Base-by-base conservation (phyloP, 352 stramenopile genomes). In the Blastocystis sp. region DNA sequence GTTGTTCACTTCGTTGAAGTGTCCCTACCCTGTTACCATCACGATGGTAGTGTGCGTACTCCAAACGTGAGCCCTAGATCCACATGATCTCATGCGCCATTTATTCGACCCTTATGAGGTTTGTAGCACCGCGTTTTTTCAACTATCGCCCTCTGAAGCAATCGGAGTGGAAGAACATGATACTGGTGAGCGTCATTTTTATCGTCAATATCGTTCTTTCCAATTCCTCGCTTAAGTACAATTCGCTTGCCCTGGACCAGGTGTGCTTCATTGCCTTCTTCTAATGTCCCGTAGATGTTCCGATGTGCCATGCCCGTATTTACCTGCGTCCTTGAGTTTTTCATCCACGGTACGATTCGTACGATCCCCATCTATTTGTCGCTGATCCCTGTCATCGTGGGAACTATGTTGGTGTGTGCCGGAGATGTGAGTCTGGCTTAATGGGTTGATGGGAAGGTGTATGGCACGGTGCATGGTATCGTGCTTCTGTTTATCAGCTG, bases 41-140 rank as follows among this genome's bases (percentile, higher is more conserved):
- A 88, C 78, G 10, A 79, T 88, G 67, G 78, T 88, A n/a, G 1
- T 1, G 5, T 53, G 10, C 21, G 53, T 53, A 21, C 14, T n/a
- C 2, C 1, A 14, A 17, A 10, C 9, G 56, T 84, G 2, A 84
- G 28, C n/a, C 60, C 0, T 28, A 84, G 53, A 62, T 84, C 34
- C 78, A 88, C 60, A 88, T 88, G 78, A n/a, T 88, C 9, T 88
- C 78, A 0, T 88, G 78, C 78, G 40, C 78, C 28, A 43, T 88
- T n/a, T 88, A 88, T 76, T 76, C 78, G 7, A 88, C 67, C 7
- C 9, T 78, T 10, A 88, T 88, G 78, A 88, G 76, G 45, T 79
- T 78, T 34, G 40, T 53, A 9, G 21, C 41, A 2, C 78, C 78
- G 1, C 34, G 40, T 23, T 88, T 79, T 76, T 88, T 66, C 67